Evolutionary conservation across 306 rosid genomes (phyloP).

Genomic region (Dalbergia oliveri): DNA sequence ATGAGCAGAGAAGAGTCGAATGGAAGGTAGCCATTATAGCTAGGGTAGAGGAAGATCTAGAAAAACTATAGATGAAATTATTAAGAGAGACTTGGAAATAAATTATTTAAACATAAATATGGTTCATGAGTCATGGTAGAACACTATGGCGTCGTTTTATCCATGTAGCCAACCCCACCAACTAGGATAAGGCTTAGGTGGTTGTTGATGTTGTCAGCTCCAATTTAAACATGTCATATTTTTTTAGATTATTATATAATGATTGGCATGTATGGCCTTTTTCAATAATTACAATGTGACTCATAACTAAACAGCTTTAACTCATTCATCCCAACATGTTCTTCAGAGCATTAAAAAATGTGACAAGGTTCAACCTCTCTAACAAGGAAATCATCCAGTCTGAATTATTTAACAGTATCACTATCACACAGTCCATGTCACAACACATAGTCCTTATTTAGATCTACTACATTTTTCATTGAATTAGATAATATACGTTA

Average conservation of each 20-base stretch:
- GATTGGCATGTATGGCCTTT: slow-evolving; percentile 1
- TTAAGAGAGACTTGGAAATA: too few relatives aligned
- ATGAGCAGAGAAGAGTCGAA: too few relatives aligned
- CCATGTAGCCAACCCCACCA: too few relatives aligned
- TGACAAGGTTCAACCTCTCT: slow-evolving; percentile 12
- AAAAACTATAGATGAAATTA: too few relatives aligned
- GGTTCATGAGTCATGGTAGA: too few relatives aligned
- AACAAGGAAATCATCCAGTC: slow-evolving; percentile 10
- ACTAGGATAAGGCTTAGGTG: background rate
- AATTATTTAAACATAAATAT: too few relatives aligned
- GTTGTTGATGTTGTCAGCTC: background rate
- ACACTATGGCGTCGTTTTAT: too few relatives aligned
- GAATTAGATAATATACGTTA: slow-evolving; percentile 18
- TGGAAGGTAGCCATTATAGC: too few relatives aligned
- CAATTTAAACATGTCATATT: background rate
- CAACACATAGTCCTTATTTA: slow-evolving; percentile 32
- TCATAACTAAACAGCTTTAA: background rate
- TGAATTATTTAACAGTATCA: slow-evolving; percentile 21
- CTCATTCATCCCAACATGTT: slow-evolving; percentile 11
- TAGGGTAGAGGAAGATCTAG: too few relatives aligned
- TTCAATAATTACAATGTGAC: background rate
- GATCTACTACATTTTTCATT: slow-evolving; percentile 26
- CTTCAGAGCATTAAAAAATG: slow-evolving; percentile 5
- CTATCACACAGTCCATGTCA: slow-evolving; percentile 25
- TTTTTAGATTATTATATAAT: background rate